Evolutionary conservation across 306 rosid species (phyloP).

Genomic region (Alnus glutinosa): DNA sequence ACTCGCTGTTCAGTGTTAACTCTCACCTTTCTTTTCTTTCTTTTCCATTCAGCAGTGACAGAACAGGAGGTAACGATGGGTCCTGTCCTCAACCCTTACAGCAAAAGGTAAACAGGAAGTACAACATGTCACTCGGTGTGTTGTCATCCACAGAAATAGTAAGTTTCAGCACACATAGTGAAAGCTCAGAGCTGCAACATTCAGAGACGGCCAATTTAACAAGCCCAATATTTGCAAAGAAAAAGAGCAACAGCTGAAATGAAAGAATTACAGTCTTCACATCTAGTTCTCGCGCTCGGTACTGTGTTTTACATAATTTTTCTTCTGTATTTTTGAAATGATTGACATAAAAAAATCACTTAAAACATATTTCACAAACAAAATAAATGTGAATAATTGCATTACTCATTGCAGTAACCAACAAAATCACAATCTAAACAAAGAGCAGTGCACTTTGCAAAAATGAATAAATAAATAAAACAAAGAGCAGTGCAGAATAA

Average conservation of each 20-base stretch:
- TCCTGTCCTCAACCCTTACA: slow-evolving; percentile 42
- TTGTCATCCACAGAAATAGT: slow-evolving; percentile 38
- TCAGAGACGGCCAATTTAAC: neutral
- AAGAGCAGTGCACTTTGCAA: no score
- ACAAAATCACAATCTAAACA: slow-evolving; percentile 11
- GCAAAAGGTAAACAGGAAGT: slow-evolving; percentile 41
- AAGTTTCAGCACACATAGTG: slow-evolving; percentile 27
- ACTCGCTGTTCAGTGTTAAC: slow-evolving; percentile 46
- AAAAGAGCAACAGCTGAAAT: neutral
- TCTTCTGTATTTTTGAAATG: neutral
- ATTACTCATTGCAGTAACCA: neutral
- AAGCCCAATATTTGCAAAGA: neutral
- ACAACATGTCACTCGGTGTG: slow-evolving; percentile 28
- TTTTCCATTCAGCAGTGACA: slow-evolving; percentile 47
- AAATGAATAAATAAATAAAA: neutral
- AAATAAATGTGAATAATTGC: no score
- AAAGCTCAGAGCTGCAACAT: slow-evolving; percentile 24
- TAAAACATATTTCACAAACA: no score
- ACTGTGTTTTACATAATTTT: no score
- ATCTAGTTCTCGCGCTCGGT: no score
- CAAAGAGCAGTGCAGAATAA: slow-evolving; percentile 13
- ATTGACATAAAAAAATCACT: no score
- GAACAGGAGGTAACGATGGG: slow-evolving; percentile 38
- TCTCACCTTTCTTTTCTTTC: slow-evolving; percentile 40
- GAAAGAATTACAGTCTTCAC: neutral